Conservation (phyloP, 805 yeast genomes). For the Myxozyma mucilagina region DNA sequence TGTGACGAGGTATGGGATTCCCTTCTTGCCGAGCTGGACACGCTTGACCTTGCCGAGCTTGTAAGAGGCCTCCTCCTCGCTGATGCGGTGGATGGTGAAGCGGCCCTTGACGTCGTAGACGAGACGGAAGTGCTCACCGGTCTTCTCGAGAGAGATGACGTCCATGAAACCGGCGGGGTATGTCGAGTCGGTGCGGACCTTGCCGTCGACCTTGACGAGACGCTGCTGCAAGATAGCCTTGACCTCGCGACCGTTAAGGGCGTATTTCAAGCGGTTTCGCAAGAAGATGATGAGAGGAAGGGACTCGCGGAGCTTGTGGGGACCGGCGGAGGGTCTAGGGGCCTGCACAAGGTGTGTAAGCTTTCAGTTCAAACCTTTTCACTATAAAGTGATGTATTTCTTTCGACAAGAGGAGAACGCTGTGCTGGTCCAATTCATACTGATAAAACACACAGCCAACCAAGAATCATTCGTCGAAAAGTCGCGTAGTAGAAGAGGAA, state of each 20-base stretch:
- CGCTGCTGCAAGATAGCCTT: conserved; percentile 98
- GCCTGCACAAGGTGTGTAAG: conserved; percentile 47
- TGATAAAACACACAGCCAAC: no score
- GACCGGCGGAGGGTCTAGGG: conserved; percentile 99
- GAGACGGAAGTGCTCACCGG: conserved; percentile 99
- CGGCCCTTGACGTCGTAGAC: conserved; percentile 98
- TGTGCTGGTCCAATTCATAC: no score
- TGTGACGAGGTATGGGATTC: conserved; percentile 97
- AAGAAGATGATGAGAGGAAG: conserved; percentile 94
- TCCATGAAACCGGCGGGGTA: conserved; percentile 99
- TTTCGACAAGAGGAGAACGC: no score
- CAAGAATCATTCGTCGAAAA: background rate
- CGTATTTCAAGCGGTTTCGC: conserved; percentile 98
- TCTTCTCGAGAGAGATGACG: conserved; percentile 94
- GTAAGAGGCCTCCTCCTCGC: conserved; percentile 98
- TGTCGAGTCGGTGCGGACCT: conserved; percentile 98
- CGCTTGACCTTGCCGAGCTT: conserved; percentile 97
- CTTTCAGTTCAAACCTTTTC: background rate
- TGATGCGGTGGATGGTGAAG: conserved; percentile 99
- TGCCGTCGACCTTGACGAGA: conserved; percentile 97
- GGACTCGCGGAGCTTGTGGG: conserved; percentile 98
- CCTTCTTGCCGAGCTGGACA: conserved; percentile 97
- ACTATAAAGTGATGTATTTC: no score
- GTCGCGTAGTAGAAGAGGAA: background rate
- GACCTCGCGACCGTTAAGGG: conserved; percentile 98